Base-by-base conservation (phyloP, 371 early-diverging fungal species). In the Dinochytrium kinnereticum region DNA sequence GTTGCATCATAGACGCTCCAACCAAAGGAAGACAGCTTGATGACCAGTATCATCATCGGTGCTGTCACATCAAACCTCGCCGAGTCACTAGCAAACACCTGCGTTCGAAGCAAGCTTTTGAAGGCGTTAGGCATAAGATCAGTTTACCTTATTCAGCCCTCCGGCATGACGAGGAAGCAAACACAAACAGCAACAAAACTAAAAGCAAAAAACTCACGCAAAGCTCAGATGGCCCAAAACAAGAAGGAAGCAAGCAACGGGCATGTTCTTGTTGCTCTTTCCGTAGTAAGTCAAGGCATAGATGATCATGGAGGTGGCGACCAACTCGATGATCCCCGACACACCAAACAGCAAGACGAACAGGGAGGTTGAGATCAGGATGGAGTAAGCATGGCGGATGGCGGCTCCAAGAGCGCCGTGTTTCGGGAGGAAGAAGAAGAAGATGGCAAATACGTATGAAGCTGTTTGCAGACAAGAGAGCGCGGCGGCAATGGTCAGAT, bases 11-110 rank as follows among this genome's bases (percentile, higher is more conserved):
- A 79, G 3, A 95, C 90, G 68, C 90, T 90, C 83, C 91, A 96
- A 0, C 95, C 96, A 82, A 93, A 94, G 5, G 93, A 90, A 13
- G 94, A 90, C 57, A 94, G 75, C 79, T 96, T 96, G 76, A 96
- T 94, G 7, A 93, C 92, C 57, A 93, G 81, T 34, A 98, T 87
- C 98, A 98, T 98, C 80, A 94, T 89, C 0, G 94, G 90, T 15
- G 94, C 95, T 3, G 97, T 93, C 69, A 91, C 87, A 83, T 97
- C 97, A 66, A 94, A 86, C 36, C 79, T 75, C 33, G 83, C 87
- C 71, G 83, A 83, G 33, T 86, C 84, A 34, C 79, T 75, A 37
- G 87, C 84, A 70, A 86, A 78, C 39, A 84, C 39, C 73, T 90
- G 91, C 51, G 89, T 84, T 64, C 79, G 73, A 50, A 91, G 78